Evolutionary conservation across 768 basidiomycete genomes (phyloP).

Genomic region (Leucosporidium creatinivorum): DNA sequence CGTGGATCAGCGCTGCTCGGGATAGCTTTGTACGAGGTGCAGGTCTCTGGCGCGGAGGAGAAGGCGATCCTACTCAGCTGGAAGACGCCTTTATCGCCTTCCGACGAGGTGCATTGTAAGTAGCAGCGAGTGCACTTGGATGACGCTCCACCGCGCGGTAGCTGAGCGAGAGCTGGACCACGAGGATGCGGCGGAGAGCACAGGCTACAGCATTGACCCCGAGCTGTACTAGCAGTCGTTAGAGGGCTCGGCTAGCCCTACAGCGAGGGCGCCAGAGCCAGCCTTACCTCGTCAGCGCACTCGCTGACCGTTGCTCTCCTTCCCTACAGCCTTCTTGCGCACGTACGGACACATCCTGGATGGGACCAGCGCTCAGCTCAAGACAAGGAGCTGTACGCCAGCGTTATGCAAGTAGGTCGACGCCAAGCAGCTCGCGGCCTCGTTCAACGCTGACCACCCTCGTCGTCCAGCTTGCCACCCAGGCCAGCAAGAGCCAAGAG

Average conservation of each 20-base stretch:
- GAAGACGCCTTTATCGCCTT: constrained; percentile 16
- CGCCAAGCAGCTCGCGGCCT: background rate
- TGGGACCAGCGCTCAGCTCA: background rate
- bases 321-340: constrained; percentile 5
- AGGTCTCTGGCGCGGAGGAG: constrained; percentile 1
- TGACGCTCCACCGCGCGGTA: background rate
- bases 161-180: no score
- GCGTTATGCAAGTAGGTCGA: constrained; percentile 1
- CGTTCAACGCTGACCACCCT: background rate
- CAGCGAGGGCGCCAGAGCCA: no score
- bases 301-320: background rate
- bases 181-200: background rate
- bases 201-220: background rate
- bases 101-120: constrained; percentile 22
- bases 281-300: background rate
- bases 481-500: background rate
- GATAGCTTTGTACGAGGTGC: constrained; percentile 4
- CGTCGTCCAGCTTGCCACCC: background rate
- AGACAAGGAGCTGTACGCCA: background rate
- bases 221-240: background rate
- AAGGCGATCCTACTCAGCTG: background rate
- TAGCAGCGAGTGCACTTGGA: background rate
- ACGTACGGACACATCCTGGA: constrained; percentile 5
- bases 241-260: background rate
- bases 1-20: constrained; percentile 11